A percentile compares a stretch with the other conserved stretches of the same genome.
Evolutionary conservation across 495 filamentous ascomycete species (phyloP).

Genomic region (Alectoria sarmentosa): DNA sequence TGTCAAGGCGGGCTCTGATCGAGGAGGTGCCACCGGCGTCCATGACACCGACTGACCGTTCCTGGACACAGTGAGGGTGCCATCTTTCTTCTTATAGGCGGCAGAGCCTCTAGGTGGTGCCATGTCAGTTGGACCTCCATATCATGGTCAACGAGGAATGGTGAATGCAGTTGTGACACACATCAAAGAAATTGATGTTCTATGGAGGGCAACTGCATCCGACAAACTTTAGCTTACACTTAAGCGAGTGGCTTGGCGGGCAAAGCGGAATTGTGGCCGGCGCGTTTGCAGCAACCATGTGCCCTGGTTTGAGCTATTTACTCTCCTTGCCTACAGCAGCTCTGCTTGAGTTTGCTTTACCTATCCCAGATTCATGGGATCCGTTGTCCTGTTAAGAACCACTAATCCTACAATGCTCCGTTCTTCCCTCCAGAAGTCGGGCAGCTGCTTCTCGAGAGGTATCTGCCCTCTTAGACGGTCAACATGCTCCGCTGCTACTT

Average conservation of each 20-base stretch:
- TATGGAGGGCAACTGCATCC: not conserved
- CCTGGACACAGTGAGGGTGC: slow-evolving; percentile 62
- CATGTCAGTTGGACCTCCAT: slow-evolving; percentile 32
- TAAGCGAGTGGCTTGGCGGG: slow-evolving; percentile 5
- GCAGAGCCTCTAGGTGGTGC: slow-evolving; percentile 62
- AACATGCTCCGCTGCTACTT: slow-evolving; percentile 17
- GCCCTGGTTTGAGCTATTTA: slow-evolving; percentile 1
- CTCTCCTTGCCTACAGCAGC: not conserved
- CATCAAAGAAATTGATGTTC: not conserved
- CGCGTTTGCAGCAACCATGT: not conserved
- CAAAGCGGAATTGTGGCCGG: slow-evolving; percentile 6
- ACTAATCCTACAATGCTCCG: slow-evolving; percentile 42
- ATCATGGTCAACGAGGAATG: slow-evolving; percentile 9
- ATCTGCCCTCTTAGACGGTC: slow-evolving; percentile 12
- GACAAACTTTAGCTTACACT: not conserved
- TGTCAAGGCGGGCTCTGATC: slow-evolving; percentile 51
- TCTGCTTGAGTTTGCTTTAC: not conserved
- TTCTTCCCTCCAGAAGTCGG: slow-evolving; percentile 40
- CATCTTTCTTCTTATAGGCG: slow-evolving; percentile 95
- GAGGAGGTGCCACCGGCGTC: slow-evolving; percentile 57
- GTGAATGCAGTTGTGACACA: slow-evolving; percentile 1
- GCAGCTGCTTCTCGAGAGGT: slow-evolving; percentile 41
- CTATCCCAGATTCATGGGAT: not conserved
- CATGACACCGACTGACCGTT: slow-evolving; percentile 70
- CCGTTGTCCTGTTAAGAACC: not conserved